Evolutionary conservation across 495 filamentous ascomycete genomes (phyloP).

Genomic region (Recurvomyces mirabilis): DNA sequence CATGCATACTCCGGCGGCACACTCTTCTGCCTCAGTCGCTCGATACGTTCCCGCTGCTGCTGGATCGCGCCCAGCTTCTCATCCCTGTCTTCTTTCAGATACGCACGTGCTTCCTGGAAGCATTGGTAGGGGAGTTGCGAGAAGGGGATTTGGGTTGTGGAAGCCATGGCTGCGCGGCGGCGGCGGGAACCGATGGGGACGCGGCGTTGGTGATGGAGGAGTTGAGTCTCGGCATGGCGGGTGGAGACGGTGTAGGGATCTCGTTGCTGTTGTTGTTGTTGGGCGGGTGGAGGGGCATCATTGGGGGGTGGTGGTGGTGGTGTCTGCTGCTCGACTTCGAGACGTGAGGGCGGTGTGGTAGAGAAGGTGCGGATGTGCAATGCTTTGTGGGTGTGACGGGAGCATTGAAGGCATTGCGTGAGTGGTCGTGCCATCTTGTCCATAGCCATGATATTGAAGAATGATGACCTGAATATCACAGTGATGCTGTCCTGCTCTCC

Average conservation of each 20-base stretch:
- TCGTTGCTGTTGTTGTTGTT: conserved; percentile 7
- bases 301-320: conserved; percentile 18
- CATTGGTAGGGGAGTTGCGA: conserved; percentile 89
- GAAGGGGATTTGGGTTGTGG: conserved; percentile 67
- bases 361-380: no score
- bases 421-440: no score
- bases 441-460: no score
- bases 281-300: conserved; percentile 15
- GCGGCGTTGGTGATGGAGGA: conserved; percentile 15
- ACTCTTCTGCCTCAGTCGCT: conserved; percentile 44
- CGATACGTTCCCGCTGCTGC: conserved; percentile 39
- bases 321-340: no score
- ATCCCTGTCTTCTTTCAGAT: conserved; percentile 66
- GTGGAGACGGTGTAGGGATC: conserved; percentile 24
- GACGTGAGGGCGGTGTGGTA: no score
- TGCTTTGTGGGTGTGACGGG: no score
- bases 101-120: conserved; percentile 87
- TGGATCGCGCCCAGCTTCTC: conserved; percentile 62
- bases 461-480: no score
- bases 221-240: conserved; percentile 23
- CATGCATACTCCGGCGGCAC: conserved; percentile 45
- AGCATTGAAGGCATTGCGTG: no score
- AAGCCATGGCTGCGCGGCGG: conserved; percentile 64
- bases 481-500: no score
- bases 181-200: conserved; percentile 65